phyloP scores from a whole-genome alignment of 495 filamentous ascomycete genomes.

The Annulohypoxylon stygium region DNA sequence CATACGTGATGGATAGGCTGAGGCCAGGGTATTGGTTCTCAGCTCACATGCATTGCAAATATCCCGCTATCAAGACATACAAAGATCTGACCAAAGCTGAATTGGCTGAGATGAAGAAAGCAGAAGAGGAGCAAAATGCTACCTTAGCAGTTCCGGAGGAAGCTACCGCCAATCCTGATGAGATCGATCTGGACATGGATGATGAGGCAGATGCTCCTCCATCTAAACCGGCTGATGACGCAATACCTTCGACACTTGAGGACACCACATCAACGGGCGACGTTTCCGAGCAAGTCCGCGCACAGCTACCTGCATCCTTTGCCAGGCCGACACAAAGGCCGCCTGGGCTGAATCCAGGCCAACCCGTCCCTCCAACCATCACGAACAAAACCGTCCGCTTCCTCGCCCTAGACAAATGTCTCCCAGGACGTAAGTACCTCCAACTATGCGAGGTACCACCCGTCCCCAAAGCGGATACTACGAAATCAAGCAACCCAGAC shows the following conservation, averaged over 20 bases:
- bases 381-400: conserved; percentile 84
- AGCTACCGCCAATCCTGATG: conserved; percentile 59
- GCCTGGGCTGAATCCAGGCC: conserved; percentile 55
- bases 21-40: conserved; percentile 92
- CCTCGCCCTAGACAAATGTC: conserved; percentile 90
- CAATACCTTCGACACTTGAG: not conserved
- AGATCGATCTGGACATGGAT: conserved; percentile 69
- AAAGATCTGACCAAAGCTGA: conserved; percentile 51
- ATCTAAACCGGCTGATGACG: not conserved
- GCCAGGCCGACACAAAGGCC: conserved; percentile 54
- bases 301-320: conserved; percentile 76
- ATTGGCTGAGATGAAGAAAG: conserved; percentile 10
- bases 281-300: conserved; percentile 70
- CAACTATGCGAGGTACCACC: conserved; percentile 75
- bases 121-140: conserved; percentile 17
- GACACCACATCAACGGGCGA: conserved; percentile 59
- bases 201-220: conserved; percentile 56
- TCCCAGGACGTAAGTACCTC: conserved; percentile 82
- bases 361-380: conserved; percentile 66
- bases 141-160: not conserved
- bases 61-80: conserved; percentile 77
- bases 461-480: conserved; percentile 33
- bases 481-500: conserved; percentile 49
- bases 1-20: conserved; percentile 81
- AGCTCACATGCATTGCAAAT: conserved; percentile 92